phyloP scores from a whole-genome alignment of 2,329 filamentous ascomycete species.

The Curvularia sp. region DNA sequence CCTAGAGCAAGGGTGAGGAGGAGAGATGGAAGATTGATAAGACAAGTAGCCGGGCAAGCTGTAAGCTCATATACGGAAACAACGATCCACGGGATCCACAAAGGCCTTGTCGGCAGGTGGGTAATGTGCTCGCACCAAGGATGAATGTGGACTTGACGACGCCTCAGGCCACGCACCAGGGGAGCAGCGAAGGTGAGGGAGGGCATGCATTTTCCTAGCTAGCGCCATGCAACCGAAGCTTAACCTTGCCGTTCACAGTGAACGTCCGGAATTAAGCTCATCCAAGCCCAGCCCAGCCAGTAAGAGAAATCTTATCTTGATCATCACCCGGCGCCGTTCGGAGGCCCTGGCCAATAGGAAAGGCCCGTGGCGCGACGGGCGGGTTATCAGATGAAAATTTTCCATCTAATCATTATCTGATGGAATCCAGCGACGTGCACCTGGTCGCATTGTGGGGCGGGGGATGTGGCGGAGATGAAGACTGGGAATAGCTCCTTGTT shows the following conservation, averaged over 20 bases:
- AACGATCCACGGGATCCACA: conserved; percentile 19
- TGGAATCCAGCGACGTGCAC: conserved; percentile 22
- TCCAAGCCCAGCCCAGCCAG: conserved; percentile 29
- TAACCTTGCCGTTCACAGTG: conserved; percentile 17
- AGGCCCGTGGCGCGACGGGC: conserved; percentile 6
- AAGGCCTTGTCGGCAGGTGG: conserved; percentile 22
- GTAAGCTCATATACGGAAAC: conserved; percentile 31
- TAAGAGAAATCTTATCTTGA: conserved; percentile 35
- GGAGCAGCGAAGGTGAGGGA: conserved; percentile 16
- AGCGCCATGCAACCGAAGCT: conserved; percentile 20
- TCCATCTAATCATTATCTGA: conserved; percentile 41
- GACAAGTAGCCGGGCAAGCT: conserved; percentile 26
- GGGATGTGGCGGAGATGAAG: conserved; percentile 5
- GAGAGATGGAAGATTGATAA: conserved; percentile 36
- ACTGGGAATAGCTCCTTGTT: not conserved
- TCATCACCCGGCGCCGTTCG: conserved; percentile 30
- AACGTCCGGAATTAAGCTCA: conserved; percentile 29
- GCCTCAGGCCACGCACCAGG: conserved; percentile 21
- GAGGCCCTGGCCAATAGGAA: conserved; percentile 21
- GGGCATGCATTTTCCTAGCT: conserved; percentile 19
- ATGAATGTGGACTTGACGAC: conserved; percentile 5
- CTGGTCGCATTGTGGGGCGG: conserved; percentile 3
- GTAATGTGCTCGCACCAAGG: conserved; percentile 14
- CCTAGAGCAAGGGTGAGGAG: conserved; percentile 13
- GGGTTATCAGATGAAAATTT: conserved; percentile 39